These are phyloP conservation scores for Esteya vermicola DNA, from an alignment of 2,329 filamentous ascomycete species.

Conservation along the genomic window DNA sequence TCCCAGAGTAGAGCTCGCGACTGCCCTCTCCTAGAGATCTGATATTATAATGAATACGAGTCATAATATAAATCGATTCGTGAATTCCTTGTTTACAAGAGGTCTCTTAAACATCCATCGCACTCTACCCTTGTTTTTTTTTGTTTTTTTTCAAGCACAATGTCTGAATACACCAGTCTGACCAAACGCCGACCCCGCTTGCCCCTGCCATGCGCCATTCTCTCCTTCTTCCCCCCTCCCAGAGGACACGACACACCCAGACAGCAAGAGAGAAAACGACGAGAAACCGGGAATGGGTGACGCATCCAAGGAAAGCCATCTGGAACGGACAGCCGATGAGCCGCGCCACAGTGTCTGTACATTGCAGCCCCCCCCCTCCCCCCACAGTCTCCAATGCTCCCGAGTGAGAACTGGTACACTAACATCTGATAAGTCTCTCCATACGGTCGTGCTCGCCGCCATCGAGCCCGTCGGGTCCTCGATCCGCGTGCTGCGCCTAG, in stretches of 20 bases:
- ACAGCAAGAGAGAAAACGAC: not conserved
- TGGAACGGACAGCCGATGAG: slow-evolving; percentile 60
- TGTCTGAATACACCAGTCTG: too few species aligned
- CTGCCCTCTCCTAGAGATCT: not conserved
- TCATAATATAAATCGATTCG: too few species aligned
- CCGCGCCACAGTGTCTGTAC: slow-evolving; percentile 46
- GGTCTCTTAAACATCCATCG: too few species aligned
- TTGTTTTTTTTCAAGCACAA: too few species aligned
- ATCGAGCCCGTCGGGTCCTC: slow-evolving; percentile 52
- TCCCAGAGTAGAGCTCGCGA: too few species aligned
- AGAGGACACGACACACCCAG: not conserved
- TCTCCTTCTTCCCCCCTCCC: too few species aligned
- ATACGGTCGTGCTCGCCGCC: slow-evolving; percentile 44
- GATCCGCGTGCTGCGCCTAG: slow-evolving; percentile 54
- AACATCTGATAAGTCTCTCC: slow-evolving; percentile 29
- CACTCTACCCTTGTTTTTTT: too few species aligned
- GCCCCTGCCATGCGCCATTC: too few species aligned
- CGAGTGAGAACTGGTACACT: not conserved
- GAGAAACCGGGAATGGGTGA: too few species aligned
- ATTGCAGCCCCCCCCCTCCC: too few species aligned
- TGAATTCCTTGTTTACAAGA: too few species aligned
- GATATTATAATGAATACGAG: not conserved
- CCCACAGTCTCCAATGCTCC: slow-evolving; percentile 43
- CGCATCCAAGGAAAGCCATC: slow-evolving; percentile 38
- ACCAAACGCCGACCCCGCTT: too few species aligned